A percentile compares a stretch with the other conserved stretches of the same genome.
Conservation (phyloP, 2,329 filamentous ascomycete species). For the Hypoxylon sp. region DNA sequence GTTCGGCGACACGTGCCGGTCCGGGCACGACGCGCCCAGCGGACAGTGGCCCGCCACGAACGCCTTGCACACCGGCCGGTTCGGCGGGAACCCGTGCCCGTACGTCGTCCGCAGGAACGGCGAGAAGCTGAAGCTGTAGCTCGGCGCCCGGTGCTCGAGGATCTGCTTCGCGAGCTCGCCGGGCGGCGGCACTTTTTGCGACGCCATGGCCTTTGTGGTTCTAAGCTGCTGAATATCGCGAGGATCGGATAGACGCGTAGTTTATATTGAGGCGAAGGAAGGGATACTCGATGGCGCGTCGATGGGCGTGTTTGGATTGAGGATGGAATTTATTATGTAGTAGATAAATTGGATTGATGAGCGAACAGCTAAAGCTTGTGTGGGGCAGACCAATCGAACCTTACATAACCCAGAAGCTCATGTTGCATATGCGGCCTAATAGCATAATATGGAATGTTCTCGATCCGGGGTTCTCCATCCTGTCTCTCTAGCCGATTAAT, state of each 20-base stretch:
- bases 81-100: conserved; percentile 81
- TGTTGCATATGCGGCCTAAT: neutral
- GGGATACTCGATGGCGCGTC: neutral
- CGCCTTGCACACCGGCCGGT: conserved; percentile 83
- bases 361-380: neutral
- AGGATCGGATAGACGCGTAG: neutral
- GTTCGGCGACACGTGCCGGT: conserved; percentile 70
- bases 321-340: neutral
- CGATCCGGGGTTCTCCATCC: neutral
- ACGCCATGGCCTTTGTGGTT: conserved; percentile 36
- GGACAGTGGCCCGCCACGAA: conserved; percentile 89
- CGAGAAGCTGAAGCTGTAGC: conserved; percentile 81
- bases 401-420: neutral
- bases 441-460: neutral
- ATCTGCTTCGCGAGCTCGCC: conserved; percentile 55
- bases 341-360: neutral
- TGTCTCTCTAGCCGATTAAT: neutral
- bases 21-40: conserved; percentile 81
- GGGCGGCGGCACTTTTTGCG: conserved; percentile 39
- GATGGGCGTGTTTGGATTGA: neutral
- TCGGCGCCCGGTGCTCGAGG: conserved; percentile 62
- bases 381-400: neutral
- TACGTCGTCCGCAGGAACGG: conserved; percentile 85
- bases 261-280: neutral
- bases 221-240: neutral